Evolutionary conservation across 2,329 filamentous ascomycete genomes (phyloP), one percentile per base, ranked within the genome.

Genomic region (Trichothecium sympodiale): DNA sequence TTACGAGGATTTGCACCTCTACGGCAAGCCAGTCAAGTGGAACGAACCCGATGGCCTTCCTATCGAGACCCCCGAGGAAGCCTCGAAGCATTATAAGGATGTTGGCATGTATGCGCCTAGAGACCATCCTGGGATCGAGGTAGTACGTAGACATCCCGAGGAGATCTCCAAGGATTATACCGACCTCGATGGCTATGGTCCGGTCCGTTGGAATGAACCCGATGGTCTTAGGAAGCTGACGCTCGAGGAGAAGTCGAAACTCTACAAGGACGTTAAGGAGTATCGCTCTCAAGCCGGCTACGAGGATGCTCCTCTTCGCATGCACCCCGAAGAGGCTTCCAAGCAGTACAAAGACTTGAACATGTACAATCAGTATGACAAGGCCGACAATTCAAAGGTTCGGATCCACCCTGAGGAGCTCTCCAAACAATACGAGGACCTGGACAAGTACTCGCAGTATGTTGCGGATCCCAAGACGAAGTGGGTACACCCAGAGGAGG

Each of bases 361-460:
- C 29, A 48, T 50, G 8, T 64, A 64, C 37, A 44, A 43, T 2
- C 27, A 17, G 18, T 36, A 29, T 17, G 31, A 36, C 20, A 29
- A 36, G 13, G 27, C 27, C 17, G 34, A 36, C 23, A 28, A 28
- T 18, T 12, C 23, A 12, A 14, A 33, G 23, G 14, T 17, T 14
- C 12, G 20, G 20, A n/a, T 30, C 13, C 55, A 58, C n/a, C 51
- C 59, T 8, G 60, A 62, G 40, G 57, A 61, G 39, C 41, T 52
- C 31, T 54, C 54, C 17, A 63, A 62, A 37, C 42, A 50, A 5
- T 62, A 65, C 30, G 48, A 53, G 8, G 65, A 69, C 36, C 52
- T 69, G 34, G 50, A 52, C 35, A 51, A 58, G 37, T 69, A 69
- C 41, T 46, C 49, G 2, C 42, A 44, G 15, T 40, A 41, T 4